These are phyloP conservation scores for Tanacetum coccineum DNA, from an alignment of 129 eudicot species.

Conservation along the genomic window DNA sequence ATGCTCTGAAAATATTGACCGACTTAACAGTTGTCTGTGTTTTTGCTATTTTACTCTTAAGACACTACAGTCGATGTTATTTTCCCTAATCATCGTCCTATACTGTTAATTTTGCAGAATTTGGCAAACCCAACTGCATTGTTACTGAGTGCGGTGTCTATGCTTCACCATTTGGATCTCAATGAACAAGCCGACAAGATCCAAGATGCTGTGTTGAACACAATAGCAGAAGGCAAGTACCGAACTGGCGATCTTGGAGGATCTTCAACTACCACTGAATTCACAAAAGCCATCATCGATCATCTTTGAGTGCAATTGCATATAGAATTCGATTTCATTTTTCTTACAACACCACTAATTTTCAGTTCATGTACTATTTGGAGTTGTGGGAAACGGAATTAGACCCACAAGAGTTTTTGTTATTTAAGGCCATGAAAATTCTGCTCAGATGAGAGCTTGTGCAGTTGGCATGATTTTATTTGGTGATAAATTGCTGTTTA, in stretches of 20 bases:
- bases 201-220: slow-evolving; percentile 75
- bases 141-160: slow-evolving; percentile 81
- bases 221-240: slow-evolving; percentile 93
- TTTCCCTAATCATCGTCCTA: background rate
- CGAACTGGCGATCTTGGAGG: slow-evolving; percentile 97
- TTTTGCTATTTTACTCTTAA: background rate
- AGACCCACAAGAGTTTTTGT: slow-evolving; percentile 30
- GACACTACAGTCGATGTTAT: background rate
- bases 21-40: background rate
- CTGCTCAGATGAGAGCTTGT: slow-evolving; percentile 30
- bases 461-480: slow-evolving; percentile 28
- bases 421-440: slow-evolving; percentile 18
- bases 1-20: too few relatives aligned
- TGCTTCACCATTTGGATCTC: slow-evolving; percentile 86
- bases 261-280: slow-evolving; percentile 72
- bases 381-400: slow-evolving; percentile 30
- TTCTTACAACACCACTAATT: slow-evolving; percentile 26
- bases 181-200: slow-evolving; percentile 81
- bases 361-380: slow-evolving; percentile 32
- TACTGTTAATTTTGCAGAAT: slow-evolving; percentile 42
- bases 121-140: slow-evolving; percentile 97
- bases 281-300: slow-evolving; percentile 83
- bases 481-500: slow-evolving; percentile 3
- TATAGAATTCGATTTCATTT: slow-evolving; percentile 24
- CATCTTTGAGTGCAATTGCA: slow-evolving; percentile 56